Percentiles rank a stretch among this genome's conserved stretches.
These are phyloP conservation scores for Jaltomata sinuosa DNA, from an alignment of 257 asterid species.

Conservation along the genomic window DNA sequence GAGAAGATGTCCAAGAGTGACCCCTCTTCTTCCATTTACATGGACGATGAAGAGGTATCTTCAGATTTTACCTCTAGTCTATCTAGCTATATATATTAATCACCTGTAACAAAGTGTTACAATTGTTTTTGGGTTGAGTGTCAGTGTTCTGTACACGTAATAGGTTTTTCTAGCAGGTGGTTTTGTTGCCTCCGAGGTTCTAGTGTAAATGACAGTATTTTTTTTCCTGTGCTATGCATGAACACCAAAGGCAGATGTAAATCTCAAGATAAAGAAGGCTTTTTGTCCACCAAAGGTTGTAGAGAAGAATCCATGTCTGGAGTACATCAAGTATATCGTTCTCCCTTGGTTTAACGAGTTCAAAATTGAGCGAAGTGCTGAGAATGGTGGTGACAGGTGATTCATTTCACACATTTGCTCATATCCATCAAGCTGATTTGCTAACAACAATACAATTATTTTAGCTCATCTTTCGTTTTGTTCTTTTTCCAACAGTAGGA, in stretches of 20 bases:
- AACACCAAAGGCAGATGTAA: conserved; percentile 59
- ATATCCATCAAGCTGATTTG: background rate
- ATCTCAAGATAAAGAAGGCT: conserved; percentile 75
- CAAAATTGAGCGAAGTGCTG: conserved; percentile 57
- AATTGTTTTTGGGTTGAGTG: background rate
- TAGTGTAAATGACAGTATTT: background rate
- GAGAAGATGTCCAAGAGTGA: conserved; percentile 87
- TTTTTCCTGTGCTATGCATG: background rate
- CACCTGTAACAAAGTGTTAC: background rate
- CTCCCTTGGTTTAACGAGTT: conserved; percentile 77
- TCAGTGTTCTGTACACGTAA: background rate
- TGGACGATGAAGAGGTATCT: conserved; percentile 91
- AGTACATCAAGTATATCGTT: conserved; percentile 59
- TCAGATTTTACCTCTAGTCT: background rate
- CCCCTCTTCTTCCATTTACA: conserved; percentile 68
- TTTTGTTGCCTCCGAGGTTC: background rate
- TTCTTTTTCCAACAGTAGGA: conserved; percentile 27
- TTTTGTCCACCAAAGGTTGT: conserved; percentile 75
- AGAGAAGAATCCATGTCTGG: conserved; percentile 71
- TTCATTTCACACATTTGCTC: conserved; percentile 3
- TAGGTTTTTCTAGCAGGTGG: background rate
- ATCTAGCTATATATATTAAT: background rate
- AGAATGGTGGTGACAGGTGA: conserved; percentile 82
- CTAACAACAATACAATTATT: background rate
- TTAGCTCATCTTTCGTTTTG: background rate